phyloP scores from a whole-genome alignment of 1,284 basidiomycete species.

The Tranzscheliella williamsii region DNA sequence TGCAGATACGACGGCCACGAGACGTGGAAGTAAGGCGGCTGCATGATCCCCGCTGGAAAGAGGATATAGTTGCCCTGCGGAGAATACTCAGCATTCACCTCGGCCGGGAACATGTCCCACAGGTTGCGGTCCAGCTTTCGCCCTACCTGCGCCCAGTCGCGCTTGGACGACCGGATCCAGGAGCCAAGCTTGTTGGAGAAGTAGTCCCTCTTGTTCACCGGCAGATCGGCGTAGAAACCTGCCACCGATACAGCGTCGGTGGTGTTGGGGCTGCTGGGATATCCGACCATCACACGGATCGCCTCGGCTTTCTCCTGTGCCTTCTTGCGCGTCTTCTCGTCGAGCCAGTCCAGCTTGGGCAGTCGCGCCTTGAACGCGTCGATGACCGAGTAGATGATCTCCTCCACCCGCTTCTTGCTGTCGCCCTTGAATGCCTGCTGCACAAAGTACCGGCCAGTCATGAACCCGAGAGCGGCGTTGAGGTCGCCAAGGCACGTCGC shows the following conservation, averaged over 20 bases:
- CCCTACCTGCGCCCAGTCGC: slow-evolving; percentile 77
- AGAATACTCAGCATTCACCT: slow-evolving; percentile 61
- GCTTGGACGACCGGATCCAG: slow-evolving; percentile 60
- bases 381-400: slow-evolving; percentile 85
- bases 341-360: slow-evolving; percentile 84
- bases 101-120: slow-evolving; percentile 87
- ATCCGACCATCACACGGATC: slow-evolving; percentile 83
- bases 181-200: slow-evolving; percentile 81
- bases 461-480: slow-evolving; percentile 64
- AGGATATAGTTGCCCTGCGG: slow-evolving; percentile 71
- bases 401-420: slow-evolving; percentile 77
- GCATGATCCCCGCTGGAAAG: slow-evolving; percentile 93
- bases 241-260: slow-evolving; percentile 72
- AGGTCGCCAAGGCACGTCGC: slow-evolving; percentile 66
- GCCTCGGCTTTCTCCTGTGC: slow-evolving; percentile 85
- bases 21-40: slow-evolving; percentile 85
- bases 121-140: slow-evolving; percentile 71
- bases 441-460: slow-evolving; percentile 72
- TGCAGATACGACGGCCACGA: slow-evolving; percentile 85
- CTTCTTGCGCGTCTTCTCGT: slow-evolving; percentile 75
- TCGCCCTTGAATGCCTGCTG: slow-evolving; percentile 81
- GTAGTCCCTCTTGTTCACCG: slow-evolving; percentile 72
- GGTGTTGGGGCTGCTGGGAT: slow-evolving; percentile 82
- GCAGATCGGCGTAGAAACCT: slow-evolving; percentile 74
- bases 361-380: slow-evolving; percentile 80